Conservation (phyloP, 176 grass and related monocot genomes). For the Ensete glaucum region DNA sequence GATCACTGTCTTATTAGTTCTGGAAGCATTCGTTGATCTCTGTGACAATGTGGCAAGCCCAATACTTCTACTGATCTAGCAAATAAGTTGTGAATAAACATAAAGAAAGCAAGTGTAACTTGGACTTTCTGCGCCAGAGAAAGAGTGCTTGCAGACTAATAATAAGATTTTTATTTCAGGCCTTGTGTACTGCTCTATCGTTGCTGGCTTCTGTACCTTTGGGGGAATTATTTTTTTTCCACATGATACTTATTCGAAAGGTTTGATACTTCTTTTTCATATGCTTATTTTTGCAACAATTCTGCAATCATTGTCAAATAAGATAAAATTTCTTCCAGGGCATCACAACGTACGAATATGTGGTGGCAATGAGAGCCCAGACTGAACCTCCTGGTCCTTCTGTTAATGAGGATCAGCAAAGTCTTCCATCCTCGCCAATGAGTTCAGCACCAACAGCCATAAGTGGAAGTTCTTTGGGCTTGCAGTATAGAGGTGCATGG, state of each 20-base stretch:
- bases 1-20: too few species aligned
- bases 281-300: not conserved
- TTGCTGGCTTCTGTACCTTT: constrained; percentile 23
- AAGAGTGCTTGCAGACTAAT: not conserved
- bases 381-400: constrained; percentile 19
- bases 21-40: too few species aligned
- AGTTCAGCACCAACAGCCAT: constrained; percentile 22
- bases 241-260: constrained; percentile 24
- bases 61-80: too few species aligned
- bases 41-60: too few species aligned
- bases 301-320: not conserved
- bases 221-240: constrained; percentile 27
- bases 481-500: constrained; percentile 20
- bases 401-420: constrained; percentile 18
- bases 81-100: too few species aligned
- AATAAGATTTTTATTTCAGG: constrained; percentile 11
- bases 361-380: constrained; percentile 22
- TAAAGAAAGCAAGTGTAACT: too few species aligned
- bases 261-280: not conserved
- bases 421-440: constrained; percentile 20
- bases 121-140: too few species aligned
- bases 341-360: constrained; percentile 25
- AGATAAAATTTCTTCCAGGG: constrained; percentile 1
- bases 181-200: constrained; percentile 18
- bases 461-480: constrained; percentile 17